Base-by-base conservation (phyloP, 129 eudicot genomes). In the Chrysanthemum seticuspe region DNA sequence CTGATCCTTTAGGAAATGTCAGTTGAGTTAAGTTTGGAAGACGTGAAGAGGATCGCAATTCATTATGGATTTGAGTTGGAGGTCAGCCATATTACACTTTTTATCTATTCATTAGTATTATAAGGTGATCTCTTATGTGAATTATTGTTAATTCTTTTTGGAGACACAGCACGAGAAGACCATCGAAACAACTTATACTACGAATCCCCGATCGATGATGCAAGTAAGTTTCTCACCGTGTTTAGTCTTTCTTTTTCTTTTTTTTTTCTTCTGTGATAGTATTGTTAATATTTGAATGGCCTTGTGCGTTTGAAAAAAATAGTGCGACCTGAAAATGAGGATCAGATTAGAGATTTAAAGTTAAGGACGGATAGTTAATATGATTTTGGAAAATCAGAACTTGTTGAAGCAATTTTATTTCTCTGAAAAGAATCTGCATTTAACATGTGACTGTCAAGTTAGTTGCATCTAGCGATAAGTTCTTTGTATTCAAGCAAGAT, bases 11-110 rank as follows among this genome's bases (percentile, higher is more conserved):
- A 94, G 98, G 99, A 88, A 76, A 86, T 90, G 97, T 94, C 99
- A 3, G 77, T 94, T 75, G 99, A 94, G 76, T 80, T 94, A n/a
- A 84, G 99, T 81, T 85, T 94, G 83, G 99, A 94, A 80, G 99
- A 94, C 77, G 99, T 94, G 74, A 90, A 94, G 79, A 84, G 67
- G 79, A 87, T 86, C 68, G 91, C 99, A 40, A 54, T 67, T 58
- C 91, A 88, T 77, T 86, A 79, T 79, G 99, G 99, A 74, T 90
- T 94, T 80, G 59, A 83, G 73, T 71, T 88, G 64, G 99, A 94
- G 99, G 99, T 94, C 71, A 65, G 49, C 0, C 67, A 5, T 40
- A 6, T 44, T 52, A 11, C n/a, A 10, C 13, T 49, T 40, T 36
- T 70, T 78, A 3, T 64, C 5, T 53, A 54, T 78, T 54, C 13